These are phyloP conservation scores for Acanthamoeba royreba DNA, from an alignment of 208 protist species.

Conservation along the genomic window DNA sequence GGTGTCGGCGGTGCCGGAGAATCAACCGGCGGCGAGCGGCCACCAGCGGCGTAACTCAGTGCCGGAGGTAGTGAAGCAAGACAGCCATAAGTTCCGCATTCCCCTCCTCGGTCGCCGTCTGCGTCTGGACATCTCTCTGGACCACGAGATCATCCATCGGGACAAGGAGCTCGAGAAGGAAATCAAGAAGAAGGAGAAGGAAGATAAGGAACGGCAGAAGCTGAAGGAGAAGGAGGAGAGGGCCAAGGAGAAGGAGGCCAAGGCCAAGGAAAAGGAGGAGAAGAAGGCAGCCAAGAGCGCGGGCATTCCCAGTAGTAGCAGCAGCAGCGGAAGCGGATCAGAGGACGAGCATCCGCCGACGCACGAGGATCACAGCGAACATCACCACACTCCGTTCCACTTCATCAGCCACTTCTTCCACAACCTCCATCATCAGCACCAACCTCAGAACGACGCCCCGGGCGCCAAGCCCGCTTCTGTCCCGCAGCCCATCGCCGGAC, in stretches of 20 bases:
- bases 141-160: neutral
- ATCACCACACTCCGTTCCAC: neutral
- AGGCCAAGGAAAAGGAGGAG: too few relatives aligned
- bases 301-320: too few relatives aligned
- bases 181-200: neutral
- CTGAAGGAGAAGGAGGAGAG: too few relatives aligned
- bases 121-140: neutral
- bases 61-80: neutral
- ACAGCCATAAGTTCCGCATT: neutral
- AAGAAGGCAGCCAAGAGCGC: neutral
- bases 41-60: neutral
- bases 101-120: neutral
- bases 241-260: neutral
- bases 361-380: neutral
- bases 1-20: neutral
- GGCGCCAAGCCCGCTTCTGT: too few relatives aligned
- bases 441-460: too few relatives aligned
- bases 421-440: neutral
- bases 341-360: too few relatives aligned
- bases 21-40: neutral
- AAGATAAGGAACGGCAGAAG: neutral
- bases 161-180: neutral
- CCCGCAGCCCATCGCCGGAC: too few relatives aligned
- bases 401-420: neutral
- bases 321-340: too few relatives aligned